Conservation (phyloP, 2,329 filamentous ascomycete genomes). For the Scolecobasidium constrictum region DNA sequence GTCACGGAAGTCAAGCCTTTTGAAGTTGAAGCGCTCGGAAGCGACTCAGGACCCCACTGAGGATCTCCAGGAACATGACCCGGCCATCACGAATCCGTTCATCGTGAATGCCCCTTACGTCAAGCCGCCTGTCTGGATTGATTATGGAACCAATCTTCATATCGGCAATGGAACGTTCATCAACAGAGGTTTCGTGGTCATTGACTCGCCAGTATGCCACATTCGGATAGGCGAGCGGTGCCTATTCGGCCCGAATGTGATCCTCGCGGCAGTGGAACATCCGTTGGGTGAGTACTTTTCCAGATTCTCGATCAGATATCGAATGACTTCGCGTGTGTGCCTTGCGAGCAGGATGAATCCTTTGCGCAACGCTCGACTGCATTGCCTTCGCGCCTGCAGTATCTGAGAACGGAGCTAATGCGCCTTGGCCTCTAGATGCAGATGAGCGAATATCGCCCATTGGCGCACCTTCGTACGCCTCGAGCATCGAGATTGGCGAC, state of each 20-base stretch:
- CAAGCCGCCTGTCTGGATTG: constrained; percentile 9
- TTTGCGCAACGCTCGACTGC: too few relatives aligned
- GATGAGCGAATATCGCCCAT: constrained; percentile 59
- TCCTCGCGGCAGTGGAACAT: constrained; percentile 7
- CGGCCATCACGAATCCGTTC: constrained; percentile 6
- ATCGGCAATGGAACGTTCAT: constrained; percentile 9
- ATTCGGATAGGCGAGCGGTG: constrained; percentile 10
- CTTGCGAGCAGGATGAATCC: too few relatives aligned
- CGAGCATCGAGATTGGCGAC: constrained; percentile 37
- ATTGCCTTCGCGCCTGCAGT: too few relatives aligned
- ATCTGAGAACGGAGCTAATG: too few relatives aligned
- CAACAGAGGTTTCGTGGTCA: constrained; percentile 7
- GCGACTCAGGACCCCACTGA: neutral
- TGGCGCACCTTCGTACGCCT: constrained; percentile 37
- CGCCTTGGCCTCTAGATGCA: constrained; percentile 55
- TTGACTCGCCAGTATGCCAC: constrained; percentile 6
- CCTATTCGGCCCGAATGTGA: constrained; percentile 8
- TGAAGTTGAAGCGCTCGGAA: neutral
- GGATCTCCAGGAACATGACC: neutral
- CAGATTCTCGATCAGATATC: neutral
- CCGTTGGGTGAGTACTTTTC: constrained; percentile 7
- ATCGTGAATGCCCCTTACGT: constrained; percentile 8
- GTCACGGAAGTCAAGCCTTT: constrained; percentile 3
- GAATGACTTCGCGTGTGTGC: neutral
- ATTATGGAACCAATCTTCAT: constrained; percentile 10